These are phyloP conservation scores for Fistulinella prunicolor DNA, from an alignment of 768 basidiomycete species.

Conservation along the genomic window DNA sequence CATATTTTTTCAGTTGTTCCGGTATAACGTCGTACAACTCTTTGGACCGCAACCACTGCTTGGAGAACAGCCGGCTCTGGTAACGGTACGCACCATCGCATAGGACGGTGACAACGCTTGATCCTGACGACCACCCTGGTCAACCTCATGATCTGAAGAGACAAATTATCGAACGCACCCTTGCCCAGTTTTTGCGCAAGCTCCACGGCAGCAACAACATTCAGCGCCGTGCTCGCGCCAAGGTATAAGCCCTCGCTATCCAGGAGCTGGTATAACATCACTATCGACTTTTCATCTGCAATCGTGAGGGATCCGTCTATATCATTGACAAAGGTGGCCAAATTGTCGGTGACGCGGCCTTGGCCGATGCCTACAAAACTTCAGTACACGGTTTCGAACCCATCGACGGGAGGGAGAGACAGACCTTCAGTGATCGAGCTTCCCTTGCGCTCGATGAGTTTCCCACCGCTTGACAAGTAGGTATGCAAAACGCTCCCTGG, in stretches of 20 bases:
- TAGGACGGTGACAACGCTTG: slow-evolving; percentile 82
- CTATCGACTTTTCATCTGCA: slow-evolving; percentile 84
- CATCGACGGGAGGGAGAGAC: slow-evolving; percentile 3
- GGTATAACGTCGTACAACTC: slow-evolving; percentile 78
- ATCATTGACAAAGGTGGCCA: slow-evolving; percentile 75
- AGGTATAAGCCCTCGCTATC: slow-evolving; percentile 93
- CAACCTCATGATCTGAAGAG: background rate
- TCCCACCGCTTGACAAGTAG: slow-evolving; percentile 77
- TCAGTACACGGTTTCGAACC: background rate
- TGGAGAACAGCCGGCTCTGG: slow-evolving; percentile 93
- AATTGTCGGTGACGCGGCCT: slow-evolving; percentile 90
- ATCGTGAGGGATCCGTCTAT: slow-evolving; percentile 84
- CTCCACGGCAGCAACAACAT: slow-evolving; percentile 91
- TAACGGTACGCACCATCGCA: slow-evolving; percentile 98
- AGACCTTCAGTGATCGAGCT: slow-evolving; percentile 90
- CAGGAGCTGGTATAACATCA: slow-evolving; percentile 90
- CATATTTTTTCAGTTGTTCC: slow-evolving; percentile 81
- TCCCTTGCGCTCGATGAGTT: slow-evolving; percentile 72
- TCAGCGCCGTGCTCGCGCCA: slow-evolving; percentile 91
- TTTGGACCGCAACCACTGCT: slow-evolving; percentile 85
- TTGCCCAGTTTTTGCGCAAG: slow-evolving; percentile 82
- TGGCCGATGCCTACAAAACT: slow-evolving; percentile 84
- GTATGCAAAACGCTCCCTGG: slow-evolving; percentile 91
- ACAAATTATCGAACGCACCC: slow-evolving; percentile 42
- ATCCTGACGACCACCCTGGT: slow-evolving; percentile 45